phyloP scores from a whole-genome alignment of 2,329 filamentous ascomycete species.

The Botrytis cinerea region DNA sequence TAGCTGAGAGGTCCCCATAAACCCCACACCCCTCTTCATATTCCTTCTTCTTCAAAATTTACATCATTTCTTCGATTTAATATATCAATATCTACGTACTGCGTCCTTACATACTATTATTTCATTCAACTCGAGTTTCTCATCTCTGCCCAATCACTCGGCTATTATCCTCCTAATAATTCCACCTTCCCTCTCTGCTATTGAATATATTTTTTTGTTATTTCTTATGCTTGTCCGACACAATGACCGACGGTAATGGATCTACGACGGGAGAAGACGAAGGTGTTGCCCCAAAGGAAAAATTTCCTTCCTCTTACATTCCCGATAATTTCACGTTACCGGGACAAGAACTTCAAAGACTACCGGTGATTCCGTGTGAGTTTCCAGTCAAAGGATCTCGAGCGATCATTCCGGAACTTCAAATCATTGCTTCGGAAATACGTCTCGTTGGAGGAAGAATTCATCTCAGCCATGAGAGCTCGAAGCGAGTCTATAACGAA shows the following conservation, averaged over 20 bases:
- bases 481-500: not conserved
- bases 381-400: not conserved
- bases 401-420: slow-evolving; percentile 1
- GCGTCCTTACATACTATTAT: not conserved
- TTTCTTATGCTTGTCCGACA: too few relatives aligned
- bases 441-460: not conserved
- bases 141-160: not conserved
- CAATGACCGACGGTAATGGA: not conserved
- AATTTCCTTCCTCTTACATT: not conserved
- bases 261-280: not conserved
- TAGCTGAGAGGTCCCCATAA: not conserved
- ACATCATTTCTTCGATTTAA: not conserved
- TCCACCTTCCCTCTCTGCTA: not conserved
- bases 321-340: slow-evolving; percentile 12
- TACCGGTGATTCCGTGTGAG: not conserved
- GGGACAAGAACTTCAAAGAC: not conserved
- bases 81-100: not conserved
- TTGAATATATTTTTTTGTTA: not conserved
- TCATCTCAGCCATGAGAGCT: not conserved
- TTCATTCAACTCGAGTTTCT: not conserved
- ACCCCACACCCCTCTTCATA: too few relatives aligned
- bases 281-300: too few relatives aligned
- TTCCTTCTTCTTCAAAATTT: not conserved
- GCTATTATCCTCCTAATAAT: not conserved
- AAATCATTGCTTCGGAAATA: slow-evolving; percentile 1